phyloP scores from a whole-genome alignment of 768 basidiomycete genomes.

The Gymnopilus junonius region DNA sequence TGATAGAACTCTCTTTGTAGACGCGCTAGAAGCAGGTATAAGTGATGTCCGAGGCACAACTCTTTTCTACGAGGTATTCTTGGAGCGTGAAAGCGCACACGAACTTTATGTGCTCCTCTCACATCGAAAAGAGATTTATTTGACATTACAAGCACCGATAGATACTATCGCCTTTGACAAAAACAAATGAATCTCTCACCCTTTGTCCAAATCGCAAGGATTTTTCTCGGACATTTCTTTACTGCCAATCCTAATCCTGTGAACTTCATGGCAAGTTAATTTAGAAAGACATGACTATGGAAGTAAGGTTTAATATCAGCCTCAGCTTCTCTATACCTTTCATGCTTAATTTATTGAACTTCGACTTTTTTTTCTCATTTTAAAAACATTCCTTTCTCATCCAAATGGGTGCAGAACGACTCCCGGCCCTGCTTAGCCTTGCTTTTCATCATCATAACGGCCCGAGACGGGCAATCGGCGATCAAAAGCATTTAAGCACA shows the following conservation, averaged over 20 bases:
- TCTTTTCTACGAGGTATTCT: background rate
- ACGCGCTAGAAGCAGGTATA: background rate
- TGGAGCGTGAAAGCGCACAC: background rate
- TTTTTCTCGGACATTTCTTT: background rate
- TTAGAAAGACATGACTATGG: background rate
- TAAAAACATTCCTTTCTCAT: background rate
- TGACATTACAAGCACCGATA: background rate
- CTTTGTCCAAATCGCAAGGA: background rate
- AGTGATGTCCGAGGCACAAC: background rate
- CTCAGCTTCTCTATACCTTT: background rate
- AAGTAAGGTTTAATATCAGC: background rate
- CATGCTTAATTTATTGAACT: background rate
- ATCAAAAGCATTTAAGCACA: slow-evolving; percentile 1
- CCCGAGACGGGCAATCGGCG: background rate
- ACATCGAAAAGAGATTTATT: background rate
- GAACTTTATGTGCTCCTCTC: background rate
- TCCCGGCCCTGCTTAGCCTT: background rate
- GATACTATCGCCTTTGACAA: background rate
- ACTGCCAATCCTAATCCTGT: background rate
- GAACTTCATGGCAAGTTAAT: background rate
- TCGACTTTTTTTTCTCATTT: background rate
- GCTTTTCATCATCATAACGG: background rate
- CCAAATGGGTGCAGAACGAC: background rate
- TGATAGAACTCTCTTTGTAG: background rate
- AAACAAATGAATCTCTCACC: background rate